phyloP scores from a whole-genome alignment of 202 grass and related monocot genomes.

The Setaria italica region DNA sequence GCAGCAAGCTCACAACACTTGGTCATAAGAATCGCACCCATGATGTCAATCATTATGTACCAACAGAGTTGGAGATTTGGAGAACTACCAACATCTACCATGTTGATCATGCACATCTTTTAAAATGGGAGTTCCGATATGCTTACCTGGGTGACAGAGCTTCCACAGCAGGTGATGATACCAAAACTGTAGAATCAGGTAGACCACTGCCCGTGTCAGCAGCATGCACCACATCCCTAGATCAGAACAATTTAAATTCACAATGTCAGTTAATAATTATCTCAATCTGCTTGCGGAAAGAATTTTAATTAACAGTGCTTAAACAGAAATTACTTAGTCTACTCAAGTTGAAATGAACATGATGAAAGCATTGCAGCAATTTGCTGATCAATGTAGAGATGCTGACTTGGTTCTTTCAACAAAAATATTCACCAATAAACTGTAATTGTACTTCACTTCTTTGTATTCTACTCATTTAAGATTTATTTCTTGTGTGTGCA shows the following conservation, averaged over 20 bases:
- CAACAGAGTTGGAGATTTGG: too few species aligned
- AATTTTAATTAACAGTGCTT: too few species aligned
- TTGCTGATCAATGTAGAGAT: too few species aligned
- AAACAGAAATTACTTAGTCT: too few species aligned
- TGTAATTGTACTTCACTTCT: not conserved
- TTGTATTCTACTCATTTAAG: not conserved
- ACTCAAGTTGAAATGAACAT: too few species aligned
- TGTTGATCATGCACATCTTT: too few species aligned
- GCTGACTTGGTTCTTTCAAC: too few species aligned
- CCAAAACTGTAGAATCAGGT: not conserved
- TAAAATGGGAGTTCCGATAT: too few species aligned
- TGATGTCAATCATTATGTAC: not conserved
- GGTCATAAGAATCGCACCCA: not conserved
- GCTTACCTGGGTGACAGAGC: slow-evolving; percentile 2
- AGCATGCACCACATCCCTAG: not conserved
- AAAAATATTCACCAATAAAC: not conserved
- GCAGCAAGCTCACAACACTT: not conserved
- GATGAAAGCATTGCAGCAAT: too few species aligned
- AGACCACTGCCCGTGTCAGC: not conserved
- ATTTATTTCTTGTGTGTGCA: not conserved
- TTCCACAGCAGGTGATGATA: not conserved
- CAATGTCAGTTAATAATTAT: not conserved
- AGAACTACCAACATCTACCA: too few species aligned
- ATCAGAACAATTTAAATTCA: slow-evolving; percentile 11
- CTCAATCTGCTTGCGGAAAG: too few species aligned